Evolutionary conservation across 2,329 filamentous ascomycete genomes (phyloP).

Genomic region (Colletotrichum cereale): DNA sequence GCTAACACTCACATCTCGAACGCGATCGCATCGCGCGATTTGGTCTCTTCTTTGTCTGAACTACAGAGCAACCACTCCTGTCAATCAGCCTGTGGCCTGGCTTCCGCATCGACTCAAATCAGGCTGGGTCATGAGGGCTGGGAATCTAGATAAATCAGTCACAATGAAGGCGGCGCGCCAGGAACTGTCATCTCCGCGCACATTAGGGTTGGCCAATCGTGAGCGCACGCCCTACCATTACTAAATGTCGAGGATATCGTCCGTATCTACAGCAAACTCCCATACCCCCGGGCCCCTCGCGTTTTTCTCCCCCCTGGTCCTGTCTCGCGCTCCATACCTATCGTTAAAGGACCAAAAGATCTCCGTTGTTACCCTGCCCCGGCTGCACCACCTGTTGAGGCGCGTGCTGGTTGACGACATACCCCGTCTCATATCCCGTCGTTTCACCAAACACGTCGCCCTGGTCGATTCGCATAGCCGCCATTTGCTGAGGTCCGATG

Average conservation of each 20-base stretch:
- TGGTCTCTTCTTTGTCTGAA: slow-evolving; percentile 27
- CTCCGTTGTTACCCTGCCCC: slow-evolving; percentile 75
- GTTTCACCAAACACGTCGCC: slow-evolving; percentile 75
- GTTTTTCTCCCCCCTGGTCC: background rate
- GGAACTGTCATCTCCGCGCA: background rate
- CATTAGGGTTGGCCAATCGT: background rate
- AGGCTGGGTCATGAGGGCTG: too few species aligned
- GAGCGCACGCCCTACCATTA: slow-evolving; percentile 17
- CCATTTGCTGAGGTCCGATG: slow-evolving; percentile 80
- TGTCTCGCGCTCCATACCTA: slow-evolving; percentile 17
- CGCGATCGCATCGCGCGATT: slow-evolving; percentile 11
- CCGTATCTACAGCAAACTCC: slow-evolving; percentile 28
- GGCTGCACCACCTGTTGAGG: slow-evolving; percentile 82
- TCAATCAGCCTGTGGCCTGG: background rate
- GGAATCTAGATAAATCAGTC: background rate
- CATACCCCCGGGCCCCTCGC: background rate
- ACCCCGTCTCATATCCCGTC: slow-evolving; percentile 65
- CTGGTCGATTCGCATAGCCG: slow-evolving; percentile 74
- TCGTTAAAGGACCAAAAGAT: slow-evolving; percentile 74
- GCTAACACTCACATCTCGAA: background rate
- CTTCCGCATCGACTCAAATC: background rate
- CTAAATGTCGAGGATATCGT: slow-evolving; percentile 25
- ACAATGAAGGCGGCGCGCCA: background rate
- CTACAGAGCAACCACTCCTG: background rate
- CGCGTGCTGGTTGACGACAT: slow-evolving; percentile 86